Percentiles rank a stretch among this genome's conserved stretches.
Conservation (phyloP, 192 early-diverging fungal species). For the Coemansia sp. region DNA sequence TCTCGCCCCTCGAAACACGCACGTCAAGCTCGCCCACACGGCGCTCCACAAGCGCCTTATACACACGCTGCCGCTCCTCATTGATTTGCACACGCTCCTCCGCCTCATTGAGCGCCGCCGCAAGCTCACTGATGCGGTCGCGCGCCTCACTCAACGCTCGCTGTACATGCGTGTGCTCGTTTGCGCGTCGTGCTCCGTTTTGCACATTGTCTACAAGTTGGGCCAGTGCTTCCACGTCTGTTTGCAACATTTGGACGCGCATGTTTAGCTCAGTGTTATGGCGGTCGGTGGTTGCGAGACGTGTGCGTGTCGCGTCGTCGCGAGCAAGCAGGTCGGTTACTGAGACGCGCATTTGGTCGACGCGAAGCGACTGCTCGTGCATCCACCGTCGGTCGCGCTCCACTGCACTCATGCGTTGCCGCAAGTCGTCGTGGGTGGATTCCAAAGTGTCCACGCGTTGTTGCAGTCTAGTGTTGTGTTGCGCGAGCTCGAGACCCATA, state of each 20-base stretch:
- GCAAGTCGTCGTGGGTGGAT: slow-evolving; percentile 25
- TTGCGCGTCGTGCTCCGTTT: neutral
- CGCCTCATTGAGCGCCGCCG: too few relatives aligned
- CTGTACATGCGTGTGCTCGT: neutral
- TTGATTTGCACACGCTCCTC: too few relatives aligned
- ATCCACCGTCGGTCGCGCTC: slow-evolving; percentile 49
- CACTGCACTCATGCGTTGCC: slow-evolving; percentile 22
- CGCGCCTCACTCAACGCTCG: slow-evolving; percentile 9
- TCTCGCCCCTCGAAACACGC: too few relatives aligned
- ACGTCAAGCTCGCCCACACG: too few relatives aligned
- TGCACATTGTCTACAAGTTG: slow-evolving; percentile 6
- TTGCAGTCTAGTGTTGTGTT: slow-evolving; percentile 36
- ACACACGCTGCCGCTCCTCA: too few relatives aligned
- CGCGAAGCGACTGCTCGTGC: slow-evolving; percentile 46
- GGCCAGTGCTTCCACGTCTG: slow-evolving; percentile 23
- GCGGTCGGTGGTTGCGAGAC: too few relatives aligned
- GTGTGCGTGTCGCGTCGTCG: neutral
- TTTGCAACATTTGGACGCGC: slow-evolving; percentile 13
- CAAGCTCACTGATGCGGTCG: neutral
- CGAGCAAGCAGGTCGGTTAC: slow-evolving; percentile 25
- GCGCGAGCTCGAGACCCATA: slow-evolving; percentile 39
- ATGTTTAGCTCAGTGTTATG: neutral
- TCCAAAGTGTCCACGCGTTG: slow-evolving; percentile 15
- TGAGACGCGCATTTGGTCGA: slow-evolving; percentile 35
- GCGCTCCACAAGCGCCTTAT: too few relatives aligned